Evolutionary conservation across 2,329 filamentous ascomycete genomes (phyloP), one percentile per base, ranked within the genome.

Genomic region (Thelonectria blattea): DNA sequence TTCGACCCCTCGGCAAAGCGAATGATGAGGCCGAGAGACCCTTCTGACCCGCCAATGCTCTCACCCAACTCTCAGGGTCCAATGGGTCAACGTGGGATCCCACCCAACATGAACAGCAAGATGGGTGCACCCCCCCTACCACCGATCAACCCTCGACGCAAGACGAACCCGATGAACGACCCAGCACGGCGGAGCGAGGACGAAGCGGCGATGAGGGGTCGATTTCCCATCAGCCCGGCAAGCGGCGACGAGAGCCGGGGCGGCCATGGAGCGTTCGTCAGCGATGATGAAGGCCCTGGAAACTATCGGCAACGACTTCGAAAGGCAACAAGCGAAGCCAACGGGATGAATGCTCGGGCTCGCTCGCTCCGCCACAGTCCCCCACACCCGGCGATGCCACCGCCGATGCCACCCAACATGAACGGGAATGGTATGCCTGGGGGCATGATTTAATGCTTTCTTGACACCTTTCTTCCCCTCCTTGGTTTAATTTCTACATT

Each of bases 121-220:
- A 66, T 70, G 17, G 58, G 69, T 24, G 78, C 75, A 2, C 84
- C 85, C 2, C 85, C 85, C 2, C 60, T 88, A 37, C 85, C 85
- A 2, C 84, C 85, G 2, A 84, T 88, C 70, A 87, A 87, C 68
- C 85, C 85, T 27, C 79, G 83, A 50, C 80, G 85, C 10, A 80
- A 82, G 54, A 80, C 79, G 9, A 73, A 79, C 10, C 72, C 78
- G 1, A 70, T 79, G n/a, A 76, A 74, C 22, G 72, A 73, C 3
- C 62, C 79, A 18, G 65, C 72, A 41, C 74, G 76, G 17, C 73
- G 74, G 17, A 72, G 71, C 12, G 74, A 73, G 5, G 77, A 79
- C 11, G 74, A 75, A 30, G 58, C 62, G 11, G 48, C 62, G n/a
- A 63, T 62, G 59, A 42, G 58, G 8, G 64, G 65, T 9, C 68